phyloP scores from a whole-genome alignment of 2,329 filamentous ascomycete species.

The Neocatenulostroma microsporum region DNA sequence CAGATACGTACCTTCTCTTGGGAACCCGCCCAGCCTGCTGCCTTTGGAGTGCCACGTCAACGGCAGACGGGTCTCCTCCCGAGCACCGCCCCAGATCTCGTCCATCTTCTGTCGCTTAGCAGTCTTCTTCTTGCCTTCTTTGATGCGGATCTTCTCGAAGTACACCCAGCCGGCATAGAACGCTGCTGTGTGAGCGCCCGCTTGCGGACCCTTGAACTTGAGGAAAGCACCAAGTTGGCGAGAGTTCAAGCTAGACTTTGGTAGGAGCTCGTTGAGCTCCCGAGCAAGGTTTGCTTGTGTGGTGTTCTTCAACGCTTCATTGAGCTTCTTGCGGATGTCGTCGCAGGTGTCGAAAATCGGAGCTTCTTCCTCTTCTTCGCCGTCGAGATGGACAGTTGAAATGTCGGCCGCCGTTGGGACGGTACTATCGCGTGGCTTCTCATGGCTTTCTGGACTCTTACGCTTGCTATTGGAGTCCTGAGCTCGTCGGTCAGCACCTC shows the following conservation, averaged over 20 bases:
- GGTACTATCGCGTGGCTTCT: too few species aligned
- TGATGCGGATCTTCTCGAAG: slow-evolving; percentile 54
- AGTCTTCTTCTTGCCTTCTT: slow-evolving; percentile 46
- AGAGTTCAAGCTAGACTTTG: slow-evolving; percentile 33
- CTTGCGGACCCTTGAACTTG: slow-evolving; percentile 40
- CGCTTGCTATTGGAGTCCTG: background rate
- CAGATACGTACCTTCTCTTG: slow-evolving; percentile 1
- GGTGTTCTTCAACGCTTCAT: slow-evolving; percentile 41
- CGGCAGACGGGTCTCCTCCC: background rate
- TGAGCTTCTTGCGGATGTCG: slow-evolving; percentile 51
- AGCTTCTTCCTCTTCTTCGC: slow-evolving; percentile 42
- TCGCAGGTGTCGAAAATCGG: slow-evolving; percentile 52
- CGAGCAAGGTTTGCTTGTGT: slow-evolving; percentile 48
- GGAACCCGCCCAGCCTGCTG: slow-evolving; percentile 4
- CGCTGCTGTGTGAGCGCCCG: slow-evolving; percentile 41
- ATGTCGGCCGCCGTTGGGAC: slow-evolving; percentile 21
- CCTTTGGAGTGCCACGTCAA: background rate
- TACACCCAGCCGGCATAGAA: slow-evolving; percentile 36
- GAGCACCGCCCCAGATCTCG: slow-evolving; percentile 8
- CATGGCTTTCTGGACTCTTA: too few species aligned
- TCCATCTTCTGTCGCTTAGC: slow-evolving; percentile 49
- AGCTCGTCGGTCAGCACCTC: background rate
- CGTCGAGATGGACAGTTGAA: slow-evolving; percentile 36
- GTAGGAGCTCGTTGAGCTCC: slow-evolving; percentile 38
- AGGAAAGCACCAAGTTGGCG: slow-evolving; percentile 46